Evolutionary conservation across 2,329 filamentous ascomycete species (phyloP).

Genomic region (Ceratocystiopsis brevicomis): DNA sequence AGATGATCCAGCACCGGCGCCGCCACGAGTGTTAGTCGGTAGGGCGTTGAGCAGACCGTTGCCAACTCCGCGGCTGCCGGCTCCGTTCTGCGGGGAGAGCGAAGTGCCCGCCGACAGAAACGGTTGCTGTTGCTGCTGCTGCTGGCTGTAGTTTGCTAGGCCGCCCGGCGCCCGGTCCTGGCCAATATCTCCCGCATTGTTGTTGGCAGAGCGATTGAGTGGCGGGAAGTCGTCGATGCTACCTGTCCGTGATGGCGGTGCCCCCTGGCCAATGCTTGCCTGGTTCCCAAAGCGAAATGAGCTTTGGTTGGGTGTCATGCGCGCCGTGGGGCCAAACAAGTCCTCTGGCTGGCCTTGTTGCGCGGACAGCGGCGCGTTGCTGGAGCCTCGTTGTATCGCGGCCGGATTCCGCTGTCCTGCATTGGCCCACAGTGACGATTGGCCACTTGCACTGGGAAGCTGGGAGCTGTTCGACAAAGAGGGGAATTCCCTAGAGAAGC

Average conservation of each 20-base stretch:
- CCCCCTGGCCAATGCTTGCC: conserved; percentile 14
- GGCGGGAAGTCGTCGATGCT: conserved; percentile 42
- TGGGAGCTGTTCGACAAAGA: conserved; percentile 44
- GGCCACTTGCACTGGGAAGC: conserved; percentile 24
- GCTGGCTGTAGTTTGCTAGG: conserved; percentile 22
- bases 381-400: conserved; percentile 29
- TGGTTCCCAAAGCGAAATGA: conserved; percentile 37
- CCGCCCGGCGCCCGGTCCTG: conserved; percentile 33
- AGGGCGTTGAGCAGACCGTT: conserved; percentile 46
- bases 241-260: too few relatives aligned
- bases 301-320: conserved; percentile 23
- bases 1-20: conserved; percentile 28
- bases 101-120: conserved; percentile 4
- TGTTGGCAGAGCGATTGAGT: conserved; percentile 33
- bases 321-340: conserved; percentile 21
- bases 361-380: conserved; percentile 26
- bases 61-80: conserved; percentile 18
- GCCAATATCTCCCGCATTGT: conserved; percentile 28
- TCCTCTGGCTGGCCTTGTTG: conserved; percentile 32
- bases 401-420: conserved; percentile 14
- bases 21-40: conserved; percentile 35
- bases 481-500: conserved; percentile 39
- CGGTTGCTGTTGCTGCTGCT: conserved; percentile 11
- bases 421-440: conserved; percentile 35
- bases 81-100: conserved; percentile 15